These are phyloP conservation scores for Alnus glutinosa DNA, from an alignment of 306 rosid species.

Conservation along the genomic window DNA sequence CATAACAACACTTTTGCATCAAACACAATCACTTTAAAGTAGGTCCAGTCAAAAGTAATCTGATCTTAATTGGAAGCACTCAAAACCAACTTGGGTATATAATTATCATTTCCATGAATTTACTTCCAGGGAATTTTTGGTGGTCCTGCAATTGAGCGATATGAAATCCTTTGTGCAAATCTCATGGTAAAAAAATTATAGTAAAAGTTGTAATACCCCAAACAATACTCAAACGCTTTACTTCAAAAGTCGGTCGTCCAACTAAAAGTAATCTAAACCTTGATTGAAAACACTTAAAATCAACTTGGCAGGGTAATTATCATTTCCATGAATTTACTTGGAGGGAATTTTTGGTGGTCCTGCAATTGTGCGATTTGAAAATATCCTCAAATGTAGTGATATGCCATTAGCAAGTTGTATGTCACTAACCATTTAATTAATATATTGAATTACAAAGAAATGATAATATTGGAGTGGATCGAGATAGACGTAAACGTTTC, in stretches of 20 bases:
- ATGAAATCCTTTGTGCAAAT: too few relatives aligned
- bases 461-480: neutral
- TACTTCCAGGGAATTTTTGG: too few relatives aligned
- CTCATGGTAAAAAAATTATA: too few relatives aligned
- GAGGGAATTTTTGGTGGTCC: neutral
- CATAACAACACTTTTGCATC: too few relatives aligned
- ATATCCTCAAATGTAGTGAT: neutral
- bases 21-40: too few relatives aligned
- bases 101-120: too few relatives aligned
- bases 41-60: too few relatives aligned
- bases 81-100: neutral
- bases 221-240: neutral
- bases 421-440: neutral
- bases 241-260: too few relatives aligned
- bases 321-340: neutral
- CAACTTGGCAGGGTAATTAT: slow-evolving; percentile 4
- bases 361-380: neutral
- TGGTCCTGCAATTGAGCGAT: too few relatives aligned
- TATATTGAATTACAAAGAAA: neutral
- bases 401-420: neutral
- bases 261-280: neutral
- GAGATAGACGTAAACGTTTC: neutral
- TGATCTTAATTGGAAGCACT: too few relatives aligned
- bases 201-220: too few relatives aligned
- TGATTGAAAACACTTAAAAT: neutral